Evolutionary conservation across 345 rosid genomes (phyloP), one percentile per base, ranked within the genome.

Genomic region (Eucalyptus cladocalyx): DNA sequence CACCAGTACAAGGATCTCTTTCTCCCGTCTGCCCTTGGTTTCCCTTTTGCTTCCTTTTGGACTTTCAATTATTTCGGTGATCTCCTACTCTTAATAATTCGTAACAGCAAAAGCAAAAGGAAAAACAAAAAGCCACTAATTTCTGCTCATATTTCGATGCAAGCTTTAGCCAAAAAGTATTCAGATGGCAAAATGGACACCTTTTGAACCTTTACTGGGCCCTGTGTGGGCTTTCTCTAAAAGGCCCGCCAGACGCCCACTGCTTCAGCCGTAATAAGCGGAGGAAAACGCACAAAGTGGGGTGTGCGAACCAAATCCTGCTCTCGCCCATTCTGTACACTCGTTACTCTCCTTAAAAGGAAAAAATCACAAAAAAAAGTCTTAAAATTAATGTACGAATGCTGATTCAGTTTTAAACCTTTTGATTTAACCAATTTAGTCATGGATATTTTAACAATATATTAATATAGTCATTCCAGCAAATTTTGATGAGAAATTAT

Each of bases 401-500:
- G 9, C 4, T 7, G 8, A 18, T 53, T 53, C 2, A 19, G 4
- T 53, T 53, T 53, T 24, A 28, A 60, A 28, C 4, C 4, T 60
- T 60, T 60, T 3, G 7, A 28, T 12, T 60, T 60, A 11, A 13
- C 8, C 32, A 60, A 11, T 60, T 28, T 28, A 56, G 13, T 56
- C 3, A 56, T 56, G 2, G 3, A 56, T 24, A 56, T 2, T 56
- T 23, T 56, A 24, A 56, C 1, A 12, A 60, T 60, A 3, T 11
- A 1, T 11, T 13, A 26, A 12, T 60, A 0, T 60, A 26, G 4
- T 24, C 4, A 60, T 60, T 60, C 0, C 1, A 2, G 1, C 4
- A 2, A 30, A 26, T 60, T 60, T 60, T 60, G 4, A 28, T 6
- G 1, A 28, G 0, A 60, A 60, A 60, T 60, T 28, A 26, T 0